Percentiles rank a stretch among this genome's conserved stretches.
These are phyloP conservation scores for Jatropha curcas DNA, from an alignment of 345 rosid genomes.

Conservation along the genomic window DNA sequence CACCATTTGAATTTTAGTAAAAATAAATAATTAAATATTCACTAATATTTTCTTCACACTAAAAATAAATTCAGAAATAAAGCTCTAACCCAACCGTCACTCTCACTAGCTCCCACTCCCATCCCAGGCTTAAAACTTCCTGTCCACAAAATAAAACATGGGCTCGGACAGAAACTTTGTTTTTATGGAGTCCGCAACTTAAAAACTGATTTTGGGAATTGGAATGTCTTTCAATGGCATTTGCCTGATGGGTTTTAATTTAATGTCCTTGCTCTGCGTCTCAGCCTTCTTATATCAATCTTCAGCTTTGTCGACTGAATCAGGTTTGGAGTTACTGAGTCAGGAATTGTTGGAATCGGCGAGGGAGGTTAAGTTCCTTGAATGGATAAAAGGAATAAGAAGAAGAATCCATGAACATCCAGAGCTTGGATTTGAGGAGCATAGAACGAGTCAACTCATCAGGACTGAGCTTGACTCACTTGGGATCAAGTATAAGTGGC, in stretches of 20 bases:
- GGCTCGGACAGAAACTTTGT: too few species aligned
- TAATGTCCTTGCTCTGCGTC: background rate
- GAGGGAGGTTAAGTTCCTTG: constrained; percentile 51
- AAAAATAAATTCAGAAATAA: too few species aligned
- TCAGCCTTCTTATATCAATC: background rate
- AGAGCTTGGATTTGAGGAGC: constrained; percentile 71
- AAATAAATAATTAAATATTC: too few species aligned
- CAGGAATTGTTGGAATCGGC: constrained; percentile 46
- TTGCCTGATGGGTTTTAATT: background rate
- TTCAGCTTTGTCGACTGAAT: background rate
- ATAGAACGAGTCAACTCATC: constrained; percentile 55
- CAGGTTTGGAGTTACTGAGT: constrained; percentile 16
- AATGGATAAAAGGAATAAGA: constrained; percentile 62
- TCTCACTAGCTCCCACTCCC: too few species aligned
- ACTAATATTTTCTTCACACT: too few species aligned
- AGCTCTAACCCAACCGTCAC: too few species aligned
- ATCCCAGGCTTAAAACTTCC: too few species aligned
- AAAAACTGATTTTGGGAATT: too few species aligned
- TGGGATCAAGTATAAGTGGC: constrained; percentile 61
- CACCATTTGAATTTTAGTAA: too few species aligned
- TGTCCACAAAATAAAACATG: too few species aligned
- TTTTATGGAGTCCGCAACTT: too few species aligned
- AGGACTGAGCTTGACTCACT: constrained; percentile 59
- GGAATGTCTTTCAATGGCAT: background rate
- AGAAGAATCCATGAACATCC: constrained; percentile 65